phyloP scores from a whole-genome alignment of 345 rosid species.

The Brassica cretica region DNA sequence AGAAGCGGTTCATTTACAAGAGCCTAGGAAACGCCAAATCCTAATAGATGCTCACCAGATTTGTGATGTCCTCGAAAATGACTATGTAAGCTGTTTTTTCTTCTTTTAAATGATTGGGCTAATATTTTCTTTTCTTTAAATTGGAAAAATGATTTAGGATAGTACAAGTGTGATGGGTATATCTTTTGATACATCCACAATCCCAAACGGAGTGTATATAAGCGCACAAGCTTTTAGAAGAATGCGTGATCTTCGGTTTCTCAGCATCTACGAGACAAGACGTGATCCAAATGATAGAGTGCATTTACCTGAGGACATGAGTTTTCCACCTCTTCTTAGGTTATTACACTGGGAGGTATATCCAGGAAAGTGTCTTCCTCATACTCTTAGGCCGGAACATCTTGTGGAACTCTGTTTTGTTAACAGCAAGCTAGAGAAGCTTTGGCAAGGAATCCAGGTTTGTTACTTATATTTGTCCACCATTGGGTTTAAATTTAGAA shows the following conservation, averaged over 20 bases:
- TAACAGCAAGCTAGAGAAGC: not conserved
- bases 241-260: not conserved
- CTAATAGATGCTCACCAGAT: constrained; percentile 21
- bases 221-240: not conserved
- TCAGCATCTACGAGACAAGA: constrained; percentile 15
- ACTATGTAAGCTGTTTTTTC: constrained; percentile 9
- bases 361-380: constrained; percentile 33
- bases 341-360: constrained; percentile 28
- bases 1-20: constrained; percentile 16
- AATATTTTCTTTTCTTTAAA: not conserved
- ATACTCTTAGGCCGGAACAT: not conserved
- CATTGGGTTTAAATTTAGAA: not conserved
- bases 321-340: constrained; percentile 20
- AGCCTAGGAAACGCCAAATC: constrained; percentile 16
- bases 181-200: constrained; percentile 16
- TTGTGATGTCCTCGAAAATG: constrained; percentile 17
- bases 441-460: not conserved
- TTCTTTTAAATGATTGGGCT: constrained; percentile 6
- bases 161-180: constrained; percentile 29
- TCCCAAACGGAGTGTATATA: not conserved
- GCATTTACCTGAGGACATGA: constrained; percentile 6
- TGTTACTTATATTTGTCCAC: not conserved
- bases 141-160: constrained; percentile 8
- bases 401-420: constrained; percentile 15
- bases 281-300: not conserved